Evolutionary conservation across 495 filamentous ascomycete species (phyloP), one percentile per base, ranked within the genome.

Genomic region (Pseudevernia furfuracea): DNA sequence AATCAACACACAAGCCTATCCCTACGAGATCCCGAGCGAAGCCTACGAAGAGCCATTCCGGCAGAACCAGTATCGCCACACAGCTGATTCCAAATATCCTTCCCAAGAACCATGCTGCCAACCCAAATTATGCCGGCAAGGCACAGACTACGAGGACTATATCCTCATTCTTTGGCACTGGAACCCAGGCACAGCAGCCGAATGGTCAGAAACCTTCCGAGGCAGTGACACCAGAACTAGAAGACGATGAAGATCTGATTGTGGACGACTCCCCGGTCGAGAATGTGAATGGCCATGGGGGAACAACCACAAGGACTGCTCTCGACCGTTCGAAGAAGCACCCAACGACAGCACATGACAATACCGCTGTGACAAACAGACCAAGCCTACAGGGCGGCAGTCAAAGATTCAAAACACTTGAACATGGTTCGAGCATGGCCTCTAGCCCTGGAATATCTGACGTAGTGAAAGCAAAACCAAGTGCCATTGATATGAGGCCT

Each of bases 401-500:
- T 52, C 68, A 71, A 44, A 61, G 46, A 37, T 71, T 70, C 58
- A 67, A 60, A 58, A 37, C 53, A 1, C n/a, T 41, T 28, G 39
- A 37, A 28, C 60, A 58, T 12, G 7, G 28, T 41, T 39, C 58
- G 15, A 43, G 36, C 30, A 55, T 34, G 14, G 52, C 32, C 4
- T 43, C 28, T 4, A 58, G 37, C 8, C 23, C 36, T 17, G 61
- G 56, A 41, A 63, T 2, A 25, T 37, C 41, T 12, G 25, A 0
- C 28, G n/a, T 4, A 36, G 41, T 3, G 32, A 37, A 39, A 55
- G 44, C 23, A 11, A 43, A 12, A 53, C 11, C 46, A 46, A 58
- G 62, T 7, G 48, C 64, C 7, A 32, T 39, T 25, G 70, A 76
- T 56, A 36, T 41, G 30, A 71, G 79, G 59, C 92, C 95, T 2